phyloP scores from a whole-genome alignment of 768 basidiomycete species.

The Lactarius tabidus region DNA sequence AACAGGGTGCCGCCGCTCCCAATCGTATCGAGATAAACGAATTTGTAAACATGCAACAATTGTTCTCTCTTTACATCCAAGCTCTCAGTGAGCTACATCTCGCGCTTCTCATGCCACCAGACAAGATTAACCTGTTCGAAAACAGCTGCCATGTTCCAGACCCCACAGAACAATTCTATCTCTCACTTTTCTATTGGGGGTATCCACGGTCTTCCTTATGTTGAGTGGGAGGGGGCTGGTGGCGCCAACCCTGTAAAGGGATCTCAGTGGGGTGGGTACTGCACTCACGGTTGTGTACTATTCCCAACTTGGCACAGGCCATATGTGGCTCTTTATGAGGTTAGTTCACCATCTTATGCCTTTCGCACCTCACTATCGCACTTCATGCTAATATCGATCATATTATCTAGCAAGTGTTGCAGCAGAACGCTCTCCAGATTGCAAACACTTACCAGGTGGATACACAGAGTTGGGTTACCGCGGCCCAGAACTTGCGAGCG shows the following conservation, averaged over 20 bases:
- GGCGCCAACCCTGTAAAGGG: conserved; percentile 28
- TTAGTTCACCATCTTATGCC: conserved; percentile 26
- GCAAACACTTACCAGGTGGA: conserved; percentile 38
- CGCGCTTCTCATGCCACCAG: background rate
- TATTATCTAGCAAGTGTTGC: conserved; percentile 43
- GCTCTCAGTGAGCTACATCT: conserved; percentile 40
- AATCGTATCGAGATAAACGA: conserved; percentile 24
- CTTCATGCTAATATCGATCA: too few relatives aligned
- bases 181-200: conserved; percentile 47
- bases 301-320: conserved; percentile 58
- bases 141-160: conserved; percentile 33
- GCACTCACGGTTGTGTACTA: conserved; percentile 49
- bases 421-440: conserved; percentile 38
- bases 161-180: conserved; percentile 31
- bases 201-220: conserved; percentile 50
- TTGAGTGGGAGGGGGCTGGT: conserved; percentile 42
- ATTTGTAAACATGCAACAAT: conserved; percentile 38
- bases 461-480: conserved; percentile 31
- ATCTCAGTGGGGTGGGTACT: conserved; percentile 43
- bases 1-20: conserved; percentile 18
- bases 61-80: conserved; percentile 50
- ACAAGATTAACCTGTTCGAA: background rate
- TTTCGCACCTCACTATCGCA: background rate
- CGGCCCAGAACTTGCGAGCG: conserved; percentile 37
- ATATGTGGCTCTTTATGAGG: conserved; percentile 50